Base-by-base conservation (phyloP, 2,329 filamentous ascomycete species). In the Colletotrichum simmondsii region DNA sequence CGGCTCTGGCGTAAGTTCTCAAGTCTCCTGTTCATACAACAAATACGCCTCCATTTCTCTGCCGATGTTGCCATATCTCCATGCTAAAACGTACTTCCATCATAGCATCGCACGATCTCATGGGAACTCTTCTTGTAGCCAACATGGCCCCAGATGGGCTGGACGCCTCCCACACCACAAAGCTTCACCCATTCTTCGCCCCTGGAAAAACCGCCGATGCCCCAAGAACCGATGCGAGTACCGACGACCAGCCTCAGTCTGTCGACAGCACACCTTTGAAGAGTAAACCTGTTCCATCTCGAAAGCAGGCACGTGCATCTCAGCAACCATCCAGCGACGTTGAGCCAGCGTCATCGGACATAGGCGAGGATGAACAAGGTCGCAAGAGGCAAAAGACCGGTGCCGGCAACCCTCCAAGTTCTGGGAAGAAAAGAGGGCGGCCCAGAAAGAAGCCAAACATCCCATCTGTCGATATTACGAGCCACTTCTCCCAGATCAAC, bases 171-270 rank as follows among this genome's bases (percentile, higher is more conserved):
- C 76, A 78, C 28, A 11, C 42, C 42, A 86, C 85, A 77, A 89
- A 87, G 75, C 77, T 90, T 49, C 89, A 91, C 75, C 89, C 89
- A 22, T 90, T 91, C 80, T 90, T 91, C 77, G 77, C 81, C 1
- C 79, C 80, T 35, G 68, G 69, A 30, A 70, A 64, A 26, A 63
- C 14, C n/a, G 42, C 35, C 62, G 54, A 70, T 5, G 30, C 58
- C 7, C 42, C 42, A 52, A 54, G 35, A 19, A 12, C 52, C 49
- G 59, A 65, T 10, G 32, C 62, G 24, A 61, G 30, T 24, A n/a
- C 37, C 16, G 22, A 35, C 32, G 68, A 68, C 8, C 57, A 67
- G 7, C 19, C 49, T 52, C 14, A 54, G 2, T 30, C 8, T 14
- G 12, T 24, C 4, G 24, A 54, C 42, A 49, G 61, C 19, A 26